These are phyloP conservation scores for Cynanchum wilfordii DNA, from an alignment of 257 asterid genomes.

Conservation along the genomic window DNA sequence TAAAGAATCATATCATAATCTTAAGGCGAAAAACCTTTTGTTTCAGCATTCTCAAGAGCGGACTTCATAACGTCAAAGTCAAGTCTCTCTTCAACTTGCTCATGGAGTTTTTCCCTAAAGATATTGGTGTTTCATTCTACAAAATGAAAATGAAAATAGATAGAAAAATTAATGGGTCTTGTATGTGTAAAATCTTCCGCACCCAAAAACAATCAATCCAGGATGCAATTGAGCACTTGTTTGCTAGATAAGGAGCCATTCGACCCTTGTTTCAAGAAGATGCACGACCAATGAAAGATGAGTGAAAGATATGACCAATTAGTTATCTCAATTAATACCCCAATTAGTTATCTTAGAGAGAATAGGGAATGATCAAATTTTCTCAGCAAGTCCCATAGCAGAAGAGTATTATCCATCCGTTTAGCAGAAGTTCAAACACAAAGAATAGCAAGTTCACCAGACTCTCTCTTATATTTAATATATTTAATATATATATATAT, in stretches of 20 bases:
- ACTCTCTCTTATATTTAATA: neutral
- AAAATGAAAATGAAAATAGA: neutral
- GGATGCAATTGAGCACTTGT: slow-evolving; percentile 97
- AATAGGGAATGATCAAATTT: neutral
- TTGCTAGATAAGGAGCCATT: slow-evolving; percentile 98
- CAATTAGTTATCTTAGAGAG: slow-evolving; percentile 13
- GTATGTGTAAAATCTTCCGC: no score
- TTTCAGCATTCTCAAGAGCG: no score
- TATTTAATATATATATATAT: no score
- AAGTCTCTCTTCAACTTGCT: slow-evolving; percentile 95
- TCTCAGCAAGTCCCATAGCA: neutral
- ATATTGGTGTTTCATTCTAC: slow-evolving; percentile 64
- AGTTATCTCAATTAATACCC: slow-evolving; percentile 54
- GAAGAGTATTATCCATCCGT: neutral
- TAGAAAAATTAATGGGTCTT: neutral
- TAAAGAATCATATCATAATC: neutral
- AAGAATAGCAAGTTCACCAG: neutral
- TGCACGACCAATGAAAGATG: slow-evolving; percentile 98
- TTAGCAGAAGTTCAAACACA: neutral
- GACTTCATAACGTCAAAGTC: slow-evolving; percentile 90
- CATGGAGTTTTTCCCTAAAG: slow-evolving; percentile 90
- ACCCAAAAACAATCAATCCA: slow-evolving; percentile 92
- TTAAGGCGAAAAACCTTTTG: no score
- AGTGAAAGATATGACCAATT: slow-evolving; percentile 59
- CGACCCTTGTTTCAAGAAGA: slow-evolving; percentile 89